Base-by-base conservation (phyloP, 129 eudicot species). In the Heracleum sosnowskyi region DNA sequence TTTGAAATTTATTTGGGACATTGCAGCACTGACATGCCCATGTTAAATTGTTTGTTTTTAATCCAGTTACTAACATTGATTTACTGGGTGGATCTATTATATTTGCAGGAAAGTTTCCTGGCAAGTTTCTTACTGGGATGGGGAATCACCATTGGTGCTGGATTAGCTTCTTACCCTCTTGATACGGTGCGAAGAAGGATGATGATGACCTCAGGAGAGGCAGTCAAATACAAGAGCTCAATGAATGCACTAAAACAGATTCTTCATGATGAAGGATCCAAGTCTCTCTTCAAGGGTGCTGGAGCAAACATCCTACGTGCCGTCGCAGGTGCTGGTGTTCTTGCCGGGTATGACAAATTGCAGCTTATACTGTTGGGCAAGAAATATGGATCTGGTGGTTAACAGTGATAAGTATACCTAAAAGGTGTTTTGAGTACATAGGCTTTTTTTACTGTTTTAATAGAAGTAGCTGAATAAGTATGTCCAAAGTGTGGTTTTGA, bases 201-300 rank as follows among this genome's bases (percentile, higher is more conserved):
- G 93, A 87, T 91, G 97, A 89, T 91, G 97, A 89, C 93, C 69
- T 89, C 97, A 10, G 97, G 94, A 36, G 92, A 91, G 49, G 90
- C 92, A 4, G 90, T 87, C 36, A 91, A 87, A 72, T 91, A 89
- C 86, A 87, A 86, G 90, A 80, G 90, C 75, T 87, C 92, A 33
- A 66, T 86, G 82, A 89, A 89, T 74, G 97, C 94, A 3, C 86
- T 87, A 64, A 33, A 36, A 29, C 89, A 87, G 63, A 89, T 91
- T 51, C 18, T 91, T 53, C 80, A 83, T 83, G 89, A 87, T 2
- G 94, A 91, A 66, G 97, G 94, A 2, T 11, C 79, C 41, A 84
- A 84, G 75, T 91, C 94, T 1, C 84, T 91, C 42, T 89, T 84
- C 78, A 89, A 91, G 81, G 93, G 97, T 76, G 92, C 88, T 4